A percentile compares a stretch with the other conserved stretches of the same genome.
phyloP scores from a whole-genome alignment of 2,329 filamentous ascomycete species.

The Orbilia oligospora region DNA sequence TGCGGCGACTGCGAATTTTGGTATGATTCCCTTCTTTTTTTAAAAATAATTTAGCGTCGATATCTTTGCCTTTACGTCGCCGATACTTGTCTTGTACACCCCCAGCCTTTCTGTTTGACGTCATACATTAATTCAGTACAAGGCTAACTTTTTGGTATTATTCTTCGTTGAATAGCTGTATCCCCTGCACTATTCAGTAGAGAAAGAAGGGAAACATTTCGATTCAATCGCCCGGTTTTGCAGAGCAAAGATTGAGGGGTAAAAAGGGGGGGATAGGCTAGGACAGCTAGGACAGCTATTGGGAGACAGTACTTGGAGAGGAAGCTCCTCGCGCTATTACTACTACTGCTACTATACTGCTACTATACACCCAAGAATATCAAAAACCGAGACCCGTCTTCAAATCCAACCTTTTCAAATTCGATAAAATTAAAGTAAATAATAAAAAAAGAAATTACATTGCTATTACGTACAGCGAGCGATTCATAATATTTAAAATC shows the following conservation, averaged over 20 bases:
- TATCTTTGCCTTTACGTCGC: too few relatives aligned
- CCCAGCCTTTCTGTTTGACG: not conserved
- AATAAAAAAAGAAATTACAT: too few relatives aligned
- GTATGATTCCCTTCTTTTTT: conserved; percentile 13
- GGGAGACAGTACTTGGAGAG: not conserved
- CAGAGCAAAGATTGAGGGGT: not conserved
- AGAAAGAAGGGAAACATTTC: not conserved
- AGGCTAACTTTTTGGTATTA: not conserved
- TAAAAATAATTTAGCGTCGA: too few relatives aligned
- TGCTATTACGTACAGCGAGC: too few relatives aligned
- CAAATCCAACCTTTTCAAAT: too few relatives aligned
- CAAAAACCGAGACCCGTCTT: too few relatives aligned
- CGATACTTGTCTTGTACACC: not conserved
- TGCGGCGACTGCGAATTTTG: conserved; percentile 60
- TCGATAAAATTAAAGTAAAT: too few relatives aligned
- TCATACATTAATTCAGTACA: not conserved
- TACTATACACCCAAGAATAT: too few relatives aligned
- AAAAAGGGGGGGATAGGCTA: not conserved
- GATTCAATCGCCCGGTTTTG: not conserved
- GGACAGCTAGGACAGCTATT: too few relatives aligned
- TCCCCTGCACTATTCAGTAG: conserved; percentile 55
- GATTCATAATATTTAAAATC: too few relatives aligned
- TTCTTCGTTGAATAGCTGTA: conserved; percentile 22
- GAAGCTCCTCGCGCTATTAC: not conserved
- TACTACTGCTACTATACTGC: too few relatives aligned